phyloP scores from a whole-genome alignment of 2,329 filamentous ascomycete genomes.

The Penicillium decumbens region DNA sequence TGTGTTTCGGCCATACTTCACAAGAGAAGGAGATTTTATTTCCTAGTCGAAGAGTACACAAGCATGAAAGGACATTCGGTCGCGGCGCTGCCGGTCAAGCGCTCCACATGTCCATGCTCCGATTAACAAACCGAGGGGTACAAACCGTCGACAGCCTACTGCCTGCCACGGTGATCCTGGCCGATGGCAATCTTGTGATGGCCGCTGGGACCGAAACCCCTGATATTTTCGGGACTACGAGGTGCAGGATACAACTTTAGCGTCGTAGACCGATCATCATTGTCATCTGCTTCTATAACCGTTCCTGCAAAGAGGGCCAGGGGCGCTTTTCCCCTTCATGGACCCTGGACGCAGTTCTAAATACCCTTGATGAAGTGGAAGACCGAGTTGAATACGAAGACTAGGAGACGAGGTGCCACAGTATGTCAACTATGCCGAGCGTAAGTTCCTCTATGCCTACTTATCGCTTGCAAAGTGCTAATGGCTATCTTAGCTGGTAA shows the following conservation, averaged over 20 bases:
- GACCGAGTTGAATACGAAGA: slow-evolving; percentile 17
- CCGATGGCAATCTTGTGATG: slow-evolving; percentile 37
- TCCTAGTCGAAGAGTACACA: no score
- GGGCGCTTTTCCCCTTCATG: no score
- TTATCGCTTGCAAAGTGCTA: neutral
- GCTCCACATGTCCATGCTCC: neutral
- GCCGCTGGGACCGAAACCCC: slow-evolving; percentile 43
- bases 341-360: slow-evolving; percentile 34
- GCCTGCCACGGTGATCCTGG: slow-evolving; percentile 39
- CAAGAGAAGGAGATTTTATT: no score
- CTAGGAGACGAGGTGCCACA: slow-evolving; percentile 24
- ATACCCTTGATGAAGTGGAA: slow-evolving; percentile 33
- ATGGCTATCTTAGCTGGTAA: slow-evolving; percentile 28
- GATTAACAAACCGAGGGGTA: neutral
- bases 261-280: slow-evolving; percentile 39
- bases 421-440: slow-evolving; percentile 37
- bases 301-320: no score
- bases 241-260: slow-evolving; percentile 48
- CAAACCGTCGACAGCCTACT: slow-evolving; percentile 51
- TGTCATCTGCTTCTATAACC: no score
- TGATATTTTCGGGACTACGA: slow-evolving; percentile 49
- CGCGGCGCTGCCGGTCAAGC: neutral
- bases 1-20: no score
- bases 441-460: slow-evolving; percentile 17
- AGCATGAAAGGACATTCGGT: neutral